Base-by-base conservation (phyloP, 768 basidiomycete species). In the Termitomyces sp. region DNA sequence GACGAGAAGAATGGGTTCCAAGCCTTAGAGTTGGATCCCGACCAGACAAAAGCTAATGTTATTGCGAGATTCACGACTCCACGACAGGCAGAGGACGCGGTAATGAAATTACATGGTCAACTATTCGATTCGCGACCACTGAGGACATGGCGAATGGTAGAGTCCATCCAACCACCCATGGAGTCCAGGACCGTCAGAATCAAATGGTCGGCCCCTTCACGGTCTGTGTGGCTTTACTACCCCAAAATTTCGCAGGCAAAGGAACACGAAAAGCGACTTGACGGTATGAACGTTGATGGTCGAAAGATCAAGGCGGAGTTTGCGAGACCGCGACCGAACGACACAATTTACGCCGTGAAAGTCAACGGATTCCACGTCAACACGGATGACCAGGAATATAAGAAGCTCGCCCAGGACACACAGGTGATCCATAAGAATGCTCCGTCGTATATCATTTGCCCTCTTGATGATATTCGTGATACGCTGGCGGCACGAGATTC, bases 201-300 rank as follows among this genome's bases (percentile, higher is more conserved):
- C 5, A 69, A 66, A 27, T 82, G 80, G 79, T 73, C 73, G 37
- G 70, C 75, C 10, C 75, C 82, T 0, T 68, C 66, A 50, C 61
- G 66, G 27, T 67, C 67, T 8, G 81, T 76, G 5, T 84, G 79
- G 76, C 72, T 71, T 21, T 74, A 75, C 57, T 85, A 81, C 61
- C 25, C 66, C 5, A 71, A 71, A 3, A 66, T 80, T 37, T 66
- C 70, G 2, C 59, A 59, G n/a, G 82, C 81, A 2, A 80, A 78
- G 57, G 51, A 64, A 11, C 73, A 76, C 46, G 76, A 71, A 6
- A 61, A 61, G n/a, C 68, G 68, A 25, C 65, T 84, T 4, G 61
- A 80, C 48, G 76, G 73, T 1, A 61, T 61, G 40, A 60, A 66
- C 10, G 63, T 82, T 59, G 66, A 73, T 14, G 76, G 75, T 12